Conservation (phyloP, 106 monocot genomes). For the Ottelia alismoides region DNA sequence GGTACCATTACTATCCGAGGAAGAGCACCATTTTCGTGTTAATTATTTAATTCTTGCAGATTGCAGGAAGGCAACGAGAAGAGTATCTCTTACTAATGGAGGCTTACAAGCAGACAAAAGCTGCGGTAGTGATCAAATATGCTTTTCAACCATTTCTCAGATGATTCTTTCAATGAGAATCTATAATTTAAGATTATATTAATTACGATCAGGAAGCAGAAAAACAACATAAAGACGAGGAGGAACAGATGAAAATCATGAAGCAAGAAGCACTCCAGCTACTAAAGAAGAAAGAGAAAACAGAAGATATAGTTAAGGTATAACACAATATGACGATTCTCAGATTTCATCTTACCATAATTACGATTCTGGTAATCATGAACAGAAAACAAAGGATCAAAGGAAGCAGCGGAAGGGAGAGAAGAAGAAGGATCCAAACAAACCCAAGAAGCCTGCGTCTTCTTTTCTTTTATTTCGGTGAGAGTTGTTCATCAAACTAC, state of each 20-base stretch:
- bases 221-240: constrained; percentile 45
- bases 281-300: constrained; percentile 93
- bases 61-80: constrained; percentile 47
- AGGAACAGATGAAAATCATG: constrained; percentile 56
- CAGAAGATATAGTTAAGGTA: constrained; percentile 84
- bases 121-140: constrained; percentile 28
- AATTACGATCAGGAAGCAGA: constrained; percentile 42
- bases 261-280: constrained; percentile 95
- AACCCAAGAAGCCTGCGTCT: constrained; percentile 76
- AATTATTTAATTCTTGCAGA: constrained; percentile 21
- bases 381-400: constrained; percentile 63
- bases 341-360: background rate
- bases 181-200: background rate
- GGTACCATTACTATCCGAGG: too few species aligned
- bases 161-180: too few species aligned
- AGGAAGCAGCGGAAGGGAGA: constrained; percentile 21
- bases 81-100: constrained; percentile 53
- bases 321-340: background rate
- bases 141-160: too few species aligned
- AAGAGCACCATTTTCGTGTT: too few species aligned
- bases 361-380: background rate
- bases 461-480: constrained; percentile 77
- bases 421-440: constrained; percentile 55
- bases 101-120: constrained; percentile 50
- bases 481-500: background rate